These are phyloP conservation scores for Anastatica hierochuntica DNA, from an alignment of 345 rosid genomes.

Conservation along the genomic window DNA sequence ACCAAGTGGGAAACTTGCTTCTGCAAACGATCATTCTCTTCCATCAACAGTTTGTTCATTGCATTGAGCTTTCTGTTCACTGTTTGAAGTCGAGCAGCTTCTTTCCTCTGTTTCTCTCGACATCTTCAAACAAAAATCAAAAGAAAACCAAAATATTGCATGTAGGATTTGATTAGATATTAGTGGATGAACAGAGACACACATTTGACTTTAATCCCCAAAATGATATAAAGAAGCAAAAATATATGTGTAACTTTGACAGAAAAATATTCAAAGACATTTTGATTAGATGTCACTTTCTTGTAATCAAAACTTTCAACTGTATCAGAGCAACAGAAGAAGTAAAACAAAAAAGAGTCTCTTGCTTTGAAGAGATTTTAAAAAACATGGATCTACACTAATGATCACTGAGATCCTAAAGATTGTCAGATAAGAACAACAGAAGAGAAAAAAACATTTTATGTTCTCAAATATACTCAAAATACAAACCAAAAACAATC, in stretches of 20 bases:
- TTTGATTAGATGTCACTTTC: slow-evolving; percentile 24
- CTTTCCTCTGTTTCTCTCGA: slow-evolving; percentile 96
- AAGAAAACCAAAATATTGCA: too few relatives aligned
- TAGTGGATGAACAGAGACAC: too few relatives aligned
- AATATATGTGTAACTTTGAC: too few relatives aligned
- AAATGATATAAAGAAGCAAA: too few relatives aligned
- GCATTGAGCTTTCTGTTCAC: slow-evolving; percentile 86
- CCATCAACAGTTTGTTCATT: slow-evolving; percentile 95
- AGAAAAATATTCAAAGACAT: slow-evolving; percentile 25
- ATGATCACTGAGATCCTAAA: slow-evolving; percentile 15
- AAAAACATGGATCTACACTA: slow-evolving; percentile 10
- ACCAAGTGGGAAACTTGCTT: slow-evolving; percentile 96
- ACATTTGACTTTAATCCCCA: too few relatives aligned
- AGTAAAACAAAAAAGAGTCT: neutral
- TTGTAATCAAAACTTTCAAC: neutral
- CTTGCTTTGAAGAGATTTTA: slow-evolving; percentile 1
- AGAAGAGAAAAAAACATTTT: too few relatives aligned
- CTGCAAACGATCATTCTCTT: slow-evolving; percentile 95
- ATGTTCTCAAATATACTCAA: too few relatives aligned
- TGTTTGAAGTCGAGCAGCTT: slow-evolving; percentile 79
- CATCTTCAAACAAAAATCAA: slow-evolving; percentile 34
- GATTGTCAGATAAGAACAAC: too few relatives aligned
- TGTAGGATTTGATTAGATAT: too few relatives aligned
- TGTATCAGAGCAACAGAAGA: too few relatives aligned
- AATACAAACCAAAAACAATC: too few relatives aligned